Evolutionary conservation across 129 eudicot species (phyloP), one percentile per base, ranked within the genome.

Genomic region (Lactuca sativa): DNA sequence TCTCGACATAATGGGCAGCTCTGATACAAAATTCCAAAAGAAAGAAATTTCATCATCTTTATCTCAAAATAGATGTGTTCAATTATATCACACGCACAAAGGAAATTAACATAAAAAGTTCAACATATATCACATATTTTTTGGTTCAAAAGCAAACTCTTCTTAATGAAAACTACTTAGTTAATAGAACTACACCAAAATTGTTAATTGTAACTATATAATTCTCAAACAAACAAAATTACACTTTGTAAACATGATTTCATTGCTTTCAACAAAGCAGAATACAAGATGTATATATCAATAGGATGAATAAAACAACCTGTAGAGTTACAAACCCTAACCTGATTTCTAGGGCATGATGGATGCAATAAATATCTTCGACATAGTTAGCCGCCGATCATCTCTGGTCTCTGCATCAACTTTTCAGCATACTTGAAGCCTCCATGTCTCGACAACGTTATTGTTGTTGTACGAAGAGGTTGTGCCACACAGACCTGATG

Each of bases 341-440:
- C 98, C 95, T 87, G 83, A 93, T 93, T 81, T 93, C 98, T 43
- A 93, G 88, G 86, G 97, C 96, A 87, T 97, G 98, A 70, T 97
- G 87, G 59, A 71, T 89, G 77, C 88, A 85, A 34, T 89, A 97
- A 57, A 88, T 66, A 17, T 97, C 95, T 56, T 87, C 92, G 12
- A 79, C 80, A 58, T 68, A 93, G 10, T 69, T 74, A 18, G 95
- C 97, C 51, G 61, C 63, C 4, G 82, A 72, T 41, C 95, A 97
- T 68, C 57, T 81, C 36, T 73, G 90, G 97, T 68, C 57, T 81
- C 36, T 73, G 90, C 90, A 83, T 81, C 78, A 89, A 62, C 82
- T 89, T 92, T 10, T 83, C 92, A 3, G 96, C 95, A 62, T 55
- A 62, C 69, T 77, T 88, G 30, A 92, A 83, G 44, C 7, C 56